Evolutionary conservation across 2,329 filamentous ascomycete species (phyloP).

Genomic region (Berkeleyomyces basicola): DNA sequence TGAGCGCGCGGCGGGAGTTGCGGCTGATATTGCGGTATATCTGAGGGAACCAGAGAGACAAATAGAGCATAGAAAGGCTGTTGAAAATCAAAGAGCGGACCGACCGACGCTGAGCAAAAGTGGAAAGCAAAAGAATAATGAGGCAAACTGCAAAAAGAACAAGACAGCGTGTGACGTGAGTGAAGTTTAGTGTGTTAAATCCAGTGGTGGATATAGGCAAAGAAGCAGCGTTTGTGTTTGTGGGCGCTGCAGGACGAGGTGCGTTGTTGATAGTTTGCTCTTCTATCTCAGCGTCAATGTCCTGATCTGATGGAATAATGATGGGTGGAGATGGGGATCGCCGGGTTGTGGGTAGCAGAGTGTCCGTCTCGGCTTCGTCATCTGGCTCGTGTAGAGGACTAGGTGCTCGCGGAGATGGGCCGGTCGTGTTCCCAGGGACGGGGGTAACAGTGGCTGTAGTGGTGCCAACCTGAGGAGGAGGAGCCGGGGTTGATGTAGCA

Average conservation of each 20-base stretch:
- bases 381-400: constrained; percentile 3
- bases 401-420: constrained; percentile 15
- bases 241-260: background rate
- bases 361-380: constrained; percentile 1
- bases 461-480: background rate
- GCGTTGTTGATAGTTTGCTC: constrained; percentile 17
- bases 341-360: constrained; percentile 13
- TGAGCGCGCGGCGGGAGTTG: constrained; percentile 80
- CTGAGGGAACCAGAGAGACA: constrained; percentile 86
- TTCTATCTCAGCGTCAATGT: constrained; percentile 43
- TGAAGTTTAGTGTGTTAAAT: constrained; percentile 27
- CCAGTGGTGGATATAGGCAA: constrained; percentile 18
- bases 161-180: constrained; percentile 39
- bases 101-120: constrained; percentile 41
- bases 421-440: background rate
- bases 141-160: constrained; percentile 38
- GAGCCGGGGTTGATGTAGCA: constrained; percentile 16
- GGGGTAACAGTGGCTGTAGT: background rate
- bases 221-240: constrained; percentile 21
- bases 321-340: constrained; percentile 19
- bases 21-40: constrained; percentile 79
- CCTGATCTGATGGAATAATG: constrained; percentile 47
- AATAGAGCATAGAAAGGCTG: constrained; percentile 52
- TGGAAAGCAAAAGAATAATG: constrained; percentile 42
- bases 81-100: constrained; percentile 43